These are phyloP conservation scores for Venturia aucupariae DNA, from an alignment of 2,329 filamentous ascomycete species.

Conservation along the genomic window DNA sequence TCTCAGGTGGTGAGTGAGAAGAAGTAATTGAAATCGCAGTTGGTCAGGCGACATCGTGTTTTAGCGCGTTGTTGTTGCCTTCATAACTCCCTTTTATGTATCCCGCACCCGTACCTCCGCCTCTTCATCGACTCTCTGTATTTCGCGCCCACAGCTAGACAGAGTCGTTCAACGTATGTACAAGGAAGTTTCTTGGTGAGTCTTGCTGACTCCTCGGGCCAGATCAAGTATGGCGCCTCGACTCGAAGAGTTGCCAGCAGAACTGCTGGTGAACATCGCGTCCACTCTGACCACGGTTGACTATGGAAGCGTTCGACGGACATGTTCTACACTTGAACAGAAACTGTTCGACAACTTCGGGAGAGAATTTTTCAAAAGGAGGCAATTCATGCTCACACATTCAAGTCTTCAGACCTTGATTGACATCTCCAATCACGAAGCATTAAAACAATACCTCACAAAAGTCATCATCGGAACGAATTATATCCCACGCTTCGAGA, in stretches of 20 bases:
- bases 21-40: neutral
- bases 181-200: neutral
- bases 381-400: constrained; percentile 55
- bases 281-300: constrained; percentile 46
- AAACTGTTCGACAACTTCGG: constrained; percentile 48
- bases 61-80: neutral
- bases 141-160: neutral
- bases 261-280: constrained; percentile 50
- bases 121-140: too few species aligned
- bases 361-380: constrained; percentile 55
- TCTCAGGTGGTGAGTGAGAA: neutral
- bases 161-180: neutral
- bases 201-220: neutral
- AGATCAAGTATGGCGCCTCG: neutral
- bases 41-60: constrained; percentile 3
- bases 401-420: constrained; percentile 46
- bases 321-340: constrained; percentile 46
- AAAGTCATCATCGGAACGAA: constrained; percentile 5
- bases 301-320: constrained; percentile 45
- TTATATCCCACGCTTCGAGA: neutral
- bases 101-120: neutral
- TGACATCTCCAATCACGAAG: constrained; percentile 32
- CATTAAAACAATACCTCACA: constrained; percentile 18
- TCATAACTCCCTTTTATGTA: neutral
- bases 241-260: constrained; percentile 39